A percentile compares a stretch with the other conserved stretches of the same genome.
Conservation (phyloP, 192 early-diverging fungal genomes). For the Rhizophagus clarus region DNA sequence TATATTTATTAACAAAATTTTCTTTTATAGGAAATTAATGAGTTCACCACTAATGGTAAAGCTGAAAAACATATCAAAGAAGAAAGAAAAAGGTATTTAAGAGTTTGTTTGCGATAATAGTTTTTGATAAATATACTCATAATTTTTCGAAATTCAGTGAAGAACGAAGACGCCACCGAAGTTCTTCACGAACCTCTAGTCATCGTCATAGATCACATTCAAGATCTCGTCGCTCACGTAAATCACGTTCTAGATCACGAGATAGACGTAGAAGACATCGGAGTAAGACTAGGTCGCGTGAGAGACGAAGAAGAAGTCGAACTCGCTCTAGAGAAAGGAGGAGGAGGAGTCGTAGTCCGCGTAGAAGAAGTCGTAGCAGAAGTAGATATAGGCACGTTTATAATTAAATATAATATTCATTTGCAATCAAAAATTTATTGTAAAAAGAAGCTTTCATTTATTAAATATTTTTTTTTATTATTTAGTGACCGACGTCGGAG, state of each 20-base stretch:
- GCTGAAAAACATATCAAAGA: constrained; percentile 5
- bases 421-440: neutral
- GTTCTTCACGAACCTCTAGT: constrained; percentile 43
- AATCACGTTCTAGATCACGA: constrained; percentile 43
- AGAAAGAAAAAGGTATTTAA: constrained; percentile 1
- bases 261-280: constrained; percentile 44
- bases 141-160: constrained; percentile 23
- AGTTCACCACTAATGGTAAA: constrained; percentile 1
- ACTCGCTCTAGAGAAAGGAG: constrained; percentile 34
- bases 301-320: constrained; percentile 31
- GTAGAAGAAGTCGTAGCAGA: constrained; percentile 37
- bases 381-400: constrained; percentile 5
- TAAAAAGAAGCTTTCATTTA: neutral
- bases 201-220: constrained; percentile 43
- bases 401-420: no score
- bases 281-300: constrained; percentile 51
- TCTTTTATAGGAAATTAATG: constrained; percentile 5
- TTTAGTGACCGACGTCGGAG: constrained; percentile 45
- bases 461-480: neutral
- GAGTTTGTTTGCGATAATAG: neutral
- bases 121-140: constrained; percentile 7
- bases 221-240: constrained; percentile 40
- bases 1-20: neutral
- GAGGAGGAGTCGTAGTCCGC: constrained; percentile 46
- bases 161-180: constrained; percentile 27